Evolutionary conservation across 352 stramenopile species (phyloP).

Genomic region (Phytophthora pini): DNA sequence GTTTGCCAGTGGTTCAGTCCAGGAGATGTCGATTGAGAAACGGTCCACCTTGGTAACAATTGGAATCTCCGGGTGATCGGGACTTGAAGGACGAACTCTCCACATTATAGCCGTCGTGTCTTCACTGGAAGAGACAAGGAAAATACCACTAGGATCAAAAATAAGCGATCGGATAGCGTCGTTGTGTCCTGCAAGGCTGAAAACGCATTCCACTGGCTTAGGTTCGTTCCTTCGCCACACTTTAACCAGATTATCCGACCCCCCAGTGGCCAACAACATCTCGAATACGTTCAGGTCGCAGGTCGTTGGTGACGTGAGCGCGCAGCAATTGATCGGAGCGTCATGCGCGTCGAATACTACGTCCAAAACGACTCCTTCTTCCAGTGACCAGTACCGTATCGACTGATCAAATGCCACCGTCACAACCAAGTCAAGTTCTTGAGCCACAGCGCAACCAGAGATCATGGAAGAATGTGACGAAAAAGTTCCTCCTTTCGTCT

Average conservation of each 20-base stretch:
- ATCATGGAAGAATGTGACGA: constrained; percentile 58
- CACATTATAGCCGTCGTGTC: constrained; percentile 59
- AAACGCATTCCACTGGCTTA: constrained; percentile 43
- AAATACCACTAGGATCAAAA: constrained; percentile 58
- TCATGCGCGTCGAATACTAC: constrained; percentile 52
- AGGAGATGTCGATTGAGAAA: constrained; percentile 60
- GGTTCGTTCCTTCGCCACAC: constrained; percentile 44
- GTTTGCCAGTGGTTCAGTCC: constrained; percentile 61
- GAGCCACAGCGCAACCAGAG: constrained; percentile 46
- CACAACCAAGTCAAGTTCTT: constrained; percentile 48
- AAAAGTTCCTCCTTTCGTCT: constrained; percentile 36
- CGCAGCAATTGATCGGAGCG: constrained; percentile 49
- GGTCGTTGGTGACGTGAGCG: constrained; percentile 43
- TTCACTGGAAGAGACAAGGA: constrained; percentile 60
- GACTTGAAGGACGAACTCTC: constrained; percentile 56
- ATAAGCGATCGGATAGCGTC: constrained; percentile 41
- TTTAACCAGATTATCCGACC: constrained; percentile 72
- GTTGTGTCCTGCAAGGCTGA: constrained; percentile 56
- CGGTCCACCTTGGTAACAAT: constrained; percentile 39
- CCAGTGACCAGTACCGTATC: constrained; percentile 57
- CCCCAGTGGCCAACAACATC: constrained; percentile 58
- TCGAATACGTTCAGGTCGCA: constrained; percentile 31
- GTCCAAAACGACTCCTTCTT: constrained; percentile 38
- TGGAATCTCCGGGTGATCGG: constrained; percentile 44
- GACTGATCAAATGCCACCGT: constrained; percentile 57